phyloP scores from a whole-genome alignment of 2,329 filamentous ascomycete species.

The Fusarium compactum region DNA sequence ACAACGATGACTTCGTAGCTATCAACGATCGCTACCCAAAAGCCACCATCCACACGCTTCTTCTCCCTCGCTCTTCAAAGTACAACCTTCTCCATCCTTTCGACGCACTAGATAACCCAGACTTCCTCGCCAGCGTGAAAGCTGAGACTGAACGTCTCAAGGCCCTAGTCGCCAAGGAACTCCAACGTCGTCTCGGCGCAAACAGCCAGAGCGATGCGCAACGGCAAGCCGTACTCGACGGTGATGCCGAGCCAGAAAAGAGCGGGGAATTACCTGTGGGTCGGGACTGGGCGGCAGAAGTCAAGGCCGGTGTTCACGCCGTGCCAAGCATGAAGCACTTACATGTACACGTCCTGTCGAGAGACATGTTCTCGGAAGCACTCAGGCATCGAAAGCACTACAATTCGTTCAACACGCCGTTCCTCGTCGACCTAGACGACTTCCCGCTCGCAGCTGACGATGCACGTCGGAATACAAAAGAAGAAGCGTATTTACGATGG shows the following conservation, averaged over 20 bases:
- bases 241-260: slow-evolving; percentile 54
- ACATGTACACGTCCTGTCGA: slow-evolving; percentile 88
- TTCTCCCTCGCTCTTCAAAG: slow-evolving; percentile 79
- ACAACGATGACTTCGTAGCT: slow-evolving; percentile 76
- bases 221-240: slow-evolving; percentile 75
- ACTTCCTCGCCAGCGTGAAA: slow-evolving; percentile 74
- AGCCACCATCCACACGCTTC: slow-evolving; percentile 83
- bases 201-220: slow-evolving; percentile 72
- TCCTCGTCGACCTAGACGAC: slow-evolving; percentile 82
- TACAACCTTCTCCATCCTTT: slow-evolving; percentile 78
- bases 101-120: slow-evolving; percentile 76
- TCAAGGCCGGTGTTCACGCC: slow-evolving; percentile 85
- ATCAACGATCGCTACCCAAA: slow-evolving; percentile 91
- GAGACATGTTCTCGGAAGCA: slow-evolving; percentile 79
- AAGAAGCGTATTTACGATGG: slow-evolving; percentile 69
- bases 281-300: slow-evolving; percentile 81
- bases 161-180: slow-evolving; percentile 76
- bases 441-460: slow-evolving; percentile 81
- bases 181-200: slow-evolving; percentile 75
- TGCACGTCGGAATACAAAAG: slow-evolving; percentile 66
- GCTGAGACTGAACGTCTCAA: slow-evolving; percentile 72
- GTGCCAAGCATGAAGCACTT: slow-evolving; percentile 92
- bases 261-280: slow-evolving; percentile 70
- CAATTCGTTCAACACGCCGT: slow-evolving; percentile 88
- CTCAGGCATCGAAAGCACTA: slow-evolving; percentile 90